These are phyloP conservation scores for Fagopyrum homotropicum DNA, from an alignment of 148 eudicot species.

Conservation along the genomic window DNA sequence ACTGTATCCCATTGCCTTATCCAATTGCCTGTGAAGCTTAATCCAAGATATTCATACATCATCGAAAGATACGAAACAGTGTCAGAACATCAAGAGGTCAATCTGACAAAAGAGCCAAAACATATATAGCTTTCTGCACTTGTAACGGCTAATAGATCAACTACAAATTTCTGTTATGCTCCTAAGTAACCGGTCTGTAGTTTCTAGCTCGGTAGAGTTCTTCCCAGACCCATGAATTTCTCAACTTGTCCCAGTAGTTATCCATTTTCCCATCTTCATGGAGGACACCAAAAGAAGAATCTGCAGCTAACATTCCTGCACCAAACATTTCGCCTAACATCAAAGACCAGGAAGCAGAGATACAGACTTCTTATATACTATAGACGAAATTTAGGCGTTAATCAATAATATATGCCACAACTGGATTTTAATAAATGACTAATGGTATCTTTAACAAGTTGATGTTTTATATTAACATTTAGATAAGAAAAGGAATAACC, in stretches of 20 bases:
- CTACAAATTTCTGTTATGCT: not conserved
- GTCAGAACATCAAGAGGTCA: not conserved
- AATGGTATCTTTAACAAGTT: not conserved
- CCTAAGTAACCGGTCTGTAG: constrained; percentile 64
- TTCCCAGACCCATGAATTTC: constrained; percentile 90
- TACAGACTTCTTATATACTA: not conserved
- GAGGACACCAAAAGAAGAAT: constrained; percentile 60
- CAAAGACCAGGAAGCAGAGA: not conserved
- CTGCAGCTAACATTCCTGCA: constrained; percentile 93
- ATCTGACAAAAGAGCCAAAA: not conserved
- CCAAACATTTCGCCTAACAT: not conserved
- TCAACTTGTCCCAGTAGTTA: constrained; percentile 63
- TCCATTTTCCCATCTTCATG: constrained; percentile 62
- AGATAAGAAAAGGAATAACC: not conserved
- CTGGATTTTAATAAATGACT: not conserved
- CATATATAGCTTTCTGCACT: not conserved
- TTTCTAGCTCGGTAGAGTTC: constrained; percentile 79
- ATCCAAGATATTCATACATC: not conserved
- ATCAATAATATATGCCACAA: not conserved
- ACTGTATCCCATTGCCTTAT: not conserved
- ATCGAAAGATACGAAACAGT: not conserved
- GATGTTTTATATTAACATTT: not conserved
- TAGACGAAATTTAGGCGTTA: not conserved
- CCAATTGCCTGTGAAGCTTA: not conserved
- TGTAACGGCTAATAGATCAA: not conserved